Conservation (phyloP, 2,329 filamentous ascomycete species). For the Pseudogymnoascus sp. region DNA sequence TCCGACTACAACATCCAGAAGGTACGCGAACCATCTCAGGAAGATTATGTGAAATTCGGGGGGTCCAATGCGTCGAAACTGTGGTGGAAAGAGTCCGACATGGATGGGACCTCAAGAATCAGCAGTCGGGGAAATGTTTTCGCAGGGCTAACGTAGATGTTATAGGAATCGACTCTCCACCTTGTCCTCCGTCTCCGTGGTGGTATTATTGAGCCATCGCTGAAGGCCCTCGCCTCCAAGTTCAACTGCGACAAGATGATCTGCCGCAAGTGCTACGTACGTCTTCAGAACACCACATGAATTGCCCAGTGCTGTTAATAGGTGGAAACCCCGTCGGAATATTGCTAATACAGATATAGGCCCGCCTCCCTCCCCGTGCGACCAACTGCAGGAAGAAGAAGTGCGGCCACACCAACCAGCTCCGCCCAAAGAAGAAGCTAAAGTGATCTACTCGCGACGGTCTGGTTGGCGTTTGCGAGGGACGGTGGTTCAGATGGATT, state of each 20-base stretch:
- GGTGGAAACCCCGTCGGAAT: constrained; percentile 1
- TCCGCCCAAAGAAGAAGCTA: constrained; percentile 99
- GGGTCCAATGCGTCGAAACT: constrained; percentile 10
- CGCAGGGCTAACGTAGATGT: constrained; percentile 8
- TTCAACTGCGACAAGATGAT: constrained; percentile 99
- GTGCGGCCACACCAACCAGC: constrained; percentile 99
- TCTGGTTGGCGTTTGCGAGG: constrained; percentile 11
- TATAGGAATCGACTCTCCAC: constrained; percentile 92
- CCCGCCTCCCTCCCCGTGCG: constrained; percentile 89
- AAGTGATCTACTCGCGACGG: constrained; percentile 57
- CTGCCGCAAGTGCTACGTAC: constrained; percentile 99
- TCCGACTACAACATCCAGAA: constrained; percentile 99
- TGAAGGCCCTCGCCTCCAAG: constrained; percentile 97
- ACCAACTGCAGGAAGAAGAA: constrained; percentile 99
- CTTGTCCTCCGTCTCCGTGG: constrained; percentile 97
- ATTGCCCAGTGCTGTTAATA: background rate
- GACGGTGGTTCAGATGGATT: constrained; percentile 10
- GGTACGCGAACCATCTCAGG: constrained; percentile 44
- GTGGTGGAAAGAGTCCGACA: background rate
- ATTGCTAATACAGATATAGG: constrained; percentile 34
- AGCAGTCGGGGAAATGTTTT: background rate
- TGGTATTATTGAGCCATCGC: constrained; percentile 97
- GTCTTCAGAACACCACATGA: constrained; percentile 32
- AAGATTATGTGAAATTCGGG: background rate
- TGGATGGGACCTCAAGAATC: background rate